phyloP scores from a whole-genome alignment of 768 basidiomycete genomes.

The Amanita inopinata region DNA sequence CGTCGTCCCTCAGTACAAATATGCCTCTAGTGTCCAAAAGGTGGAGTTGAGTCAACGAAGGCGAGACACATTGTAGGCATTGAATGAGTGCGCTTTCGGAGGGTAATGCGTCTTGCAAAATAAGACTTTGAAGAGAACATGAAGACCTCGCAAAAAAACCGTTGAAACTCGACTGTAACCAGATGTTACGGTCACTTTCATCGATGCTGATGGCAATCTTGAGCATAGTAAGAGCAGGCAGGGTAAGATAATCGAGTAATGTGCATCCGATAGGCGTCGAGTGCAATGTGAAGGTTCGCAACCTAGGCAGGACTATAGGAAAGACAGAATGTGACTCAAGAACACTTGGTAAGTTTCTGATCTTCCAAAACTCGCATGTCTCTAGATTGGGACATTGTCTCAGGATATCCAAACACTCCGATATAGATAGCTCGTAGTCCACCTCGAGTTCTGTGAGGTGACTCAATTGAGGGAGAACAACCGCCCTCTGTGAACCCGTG shows the following conservation, averaged over 20 bases:
- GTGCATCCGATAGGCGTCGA: not conserved
- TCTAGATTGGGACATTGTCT: slow-evolving; percentile 8
- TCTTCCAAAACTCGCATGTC: slow-evolving; percentile 9
- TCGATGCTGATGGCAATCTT: slow-evolving; percentile 9
- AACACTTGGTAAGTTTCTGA: not conserved
- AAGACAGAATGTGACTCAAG: not conserved
- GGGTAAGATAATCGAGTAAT: slow-evolving; percentile 10
- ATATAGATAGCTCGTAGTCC: slow-evolving; percentile 9
- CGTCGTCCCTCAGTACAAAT: slow-evolving; percentile 10
- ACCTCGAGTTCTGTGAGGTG: slow-evolving; percentile 9
- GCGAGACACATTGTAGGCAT: slow-evolving; percentile 11
- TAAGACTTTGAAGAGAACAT: slow-evolving; percentile 9
- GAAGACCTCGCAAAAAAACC: slow-evolving; percentile 12
- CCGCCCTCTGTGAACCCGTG: slow-evolving; percentile 1
- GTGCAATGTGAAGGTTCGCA: slow-evolving; percentile 6
- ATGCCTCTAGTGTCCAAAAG: slow-evolving; percentile 9
- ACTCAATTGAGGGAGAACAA: slow-evolving; percentile 4
- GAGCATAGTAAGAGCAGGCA: slow-evolving; percentile 10
- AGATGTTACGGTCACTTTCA: slow-evolving; percentile 5
- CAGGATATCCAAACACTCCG: slow-evolving; percentile 9
- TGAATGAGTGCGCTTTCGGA: slow-evolving; percentile 13
- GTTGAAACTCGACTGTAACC: slow-evolving; percentile 12
- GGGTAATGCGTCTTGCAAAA: slow-evolving; percentile 11
- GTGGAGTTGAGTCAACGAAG: slow-evolving; percentile 10
- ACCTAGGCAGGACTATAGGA: not conserved